These are phyloP conservation scores for Skeletonema grethae DNA, from an alignment of 108 stramenopile genomes.

Conservation along the genomic window DNA sequence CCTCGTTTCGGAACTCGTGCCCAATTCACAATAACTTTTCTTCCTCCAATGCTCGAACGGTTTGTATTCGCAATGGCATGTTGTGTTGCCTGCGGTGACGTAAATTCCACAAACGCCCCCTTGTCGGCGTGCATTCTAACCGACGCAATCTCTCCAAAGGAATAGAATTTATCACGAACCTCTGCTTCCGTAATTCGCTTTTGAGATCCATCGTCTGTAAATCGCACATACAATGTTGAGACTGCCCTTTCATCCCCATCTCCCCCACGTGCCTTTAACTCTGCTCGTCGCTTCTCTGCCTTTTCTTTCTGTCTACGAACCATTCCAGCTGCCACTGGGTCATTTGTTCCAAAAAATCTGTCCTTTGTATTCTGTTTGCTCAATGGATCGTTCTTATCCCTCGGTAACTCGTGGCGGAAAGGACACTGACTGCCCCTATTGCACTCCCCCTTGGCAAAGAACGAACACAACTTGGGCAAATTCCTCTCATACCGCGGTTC, in stretches of 20 bases:
- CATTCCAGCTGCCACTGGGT: conserved; percentile 90
- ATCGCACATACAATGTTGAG: conserved; percentile 80
- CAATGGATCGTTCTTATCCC: conserved; percentile 90
- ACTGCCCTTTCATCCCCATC: conserved; percentile 75
- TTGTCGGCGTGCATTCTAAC: conserved; percentile 81
- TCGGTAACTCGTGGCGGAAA: conserved; percentile 97
- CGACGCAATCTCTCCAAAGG: conserved; percentile 81
- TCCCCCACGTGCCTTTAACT: conserved; percentile 61
- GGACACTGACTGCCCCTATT: conserved; percentile 94
- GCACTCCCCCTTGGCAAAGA: conserved; percentile 96
- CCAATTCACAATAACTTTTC: conserved; percentile 74
- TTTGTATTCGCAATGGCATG: conserved; percentile 79
- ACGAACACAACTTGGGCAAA: conserved; percentile 93
- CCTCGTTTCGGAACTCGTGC: conserved; percentile 86
- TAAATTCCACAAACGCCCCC: conserved; percentile 91
- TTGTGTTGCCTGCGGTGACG: conserved; percentile 82
- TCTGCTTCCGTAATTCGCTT: conserved; percentile 64
- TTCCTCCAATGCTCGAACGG: conserved; percentile 62
- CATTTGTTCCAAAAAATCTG: conserved; percentile 92
- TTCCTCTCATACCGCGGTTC: conserved; percentile 95
- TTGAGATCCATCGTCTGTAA: conserved; percentile 66
- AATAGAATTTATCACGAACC: conserved; percentile 80
- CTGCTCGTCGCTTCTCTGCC: conserved; percentile 58
- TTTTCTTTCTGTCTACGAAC: conserved; percentile 57
- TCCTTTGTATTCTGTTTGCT: conserved; percentile 95